Percentiles rank a stretch among this genome's conserved stretches.
Evolutionary conservation across 163 green algal species (phyloP).

Genomic region (Scenedesmus sp.): DNA sequence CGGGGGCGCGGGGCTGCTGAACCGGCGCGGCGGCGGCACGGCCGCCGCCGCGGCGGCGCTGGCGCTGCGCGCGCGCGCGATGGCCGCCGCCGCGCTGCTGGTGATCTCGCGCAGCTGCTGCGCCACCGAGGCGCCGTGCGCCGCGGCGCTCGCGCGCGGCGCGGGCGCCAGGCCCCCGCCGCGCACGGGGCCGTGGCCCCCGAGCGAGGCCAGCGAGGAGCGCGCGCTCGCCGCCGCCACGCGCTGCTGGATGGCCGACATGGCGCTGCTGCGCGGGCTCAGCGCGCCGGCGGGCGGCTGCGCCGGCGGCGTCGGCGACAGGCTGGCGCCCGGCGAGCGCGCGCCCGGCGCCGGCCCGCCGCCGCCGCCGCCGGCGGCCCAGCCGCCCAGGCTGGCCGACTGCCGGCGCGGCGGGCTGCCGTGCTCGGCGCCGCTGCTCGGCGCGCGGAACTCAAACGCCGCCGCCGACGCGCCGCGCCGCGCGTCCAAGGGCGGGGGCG

Average conservation of each 20-base stretch:
- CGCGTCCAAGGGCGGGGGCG: not conserved
- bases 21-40: not conserved
- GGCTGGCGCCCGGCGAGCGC: not conserved
- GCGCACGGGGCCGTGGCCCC: too few relatives aligned
- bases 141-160: too few relatives aligned
- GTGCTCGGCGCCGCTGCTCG: not conserved
- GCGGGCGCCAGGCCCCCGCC: too few relatives aligned
- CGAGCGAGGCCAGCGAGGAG: too few relatives aligned
- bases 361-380: slow-evolving; percentile 2
- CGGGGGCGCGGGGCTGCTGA: not conserved
- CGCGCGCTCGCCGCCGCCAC: not conserved
- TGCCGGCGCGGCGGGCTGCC: not conserved
- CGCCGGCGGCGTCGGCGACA: slow-evolving; percentile 6
- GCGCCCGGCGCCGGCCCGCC: not conserved
- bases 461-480: not conserved
- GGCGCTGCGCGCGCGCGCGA: slow-evolving; percentile 9
- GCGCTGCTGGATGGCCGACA: slow-evolving; percentile 20
- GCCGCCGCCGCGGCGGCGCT: not conserved
- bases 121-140: not conserved
- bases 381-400: slow-evolving; percentile 5
- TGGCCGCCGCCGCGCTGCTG: slow-evolving; percentile 15
- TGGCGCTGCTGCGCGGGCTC: slow-evolving; percentile 34
- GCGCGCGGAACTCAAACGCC: slow-evolving; percentile 13
- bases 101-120: slow-evolving; percentile 40
- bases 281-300: slow-evolving; percentile 2